Conservation (phyloP, 805 yeast genomes). For the Diddensiella transvaalensis region DNA sequence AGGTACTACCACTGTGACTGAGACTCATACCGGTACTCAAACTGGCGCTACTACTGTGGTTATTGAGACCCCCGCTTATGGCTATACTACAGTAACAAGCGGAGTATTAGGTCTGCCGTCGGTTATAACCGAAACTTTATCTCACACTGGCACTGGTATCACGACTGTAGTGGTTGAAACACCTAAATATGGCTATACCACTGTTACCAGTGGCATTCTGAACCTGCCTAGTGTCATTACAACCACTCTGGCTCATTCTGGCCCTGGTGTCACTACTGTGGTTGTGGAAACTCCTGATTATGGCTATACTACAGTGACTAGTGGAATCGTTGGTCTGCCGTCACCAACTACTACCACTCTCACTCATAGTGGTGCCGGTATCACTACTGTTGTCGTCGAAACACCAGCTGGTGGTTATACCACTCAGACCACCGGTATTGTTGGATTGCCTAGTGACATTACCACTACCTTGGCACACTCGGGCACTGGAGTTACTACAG, state of each 20-base stretch:
- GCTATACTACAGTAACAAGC: constrained; percentile 4
- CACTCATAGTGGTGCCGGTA: not conserved
- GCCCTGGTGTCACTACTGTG: constrained; percentile 8
- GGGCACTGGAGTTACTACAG: constrained; percentile 1
- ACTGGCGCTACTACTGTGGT: constrained; percentile 1
- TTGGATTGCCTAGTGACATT: not conserved
- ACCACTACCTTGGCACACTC: not conserved
- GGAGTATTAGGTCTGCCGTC: constrained; percentile 6
- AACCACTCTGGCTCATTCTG: not conserved
- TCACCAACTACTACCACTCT: not conserved
- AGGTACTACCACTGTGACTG: constrained; percentile 2
- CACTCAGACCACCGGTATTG: not conserved
- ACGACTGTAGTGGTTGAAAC: constrained; percentile 4
- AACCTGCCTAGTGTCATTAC: not conserved
- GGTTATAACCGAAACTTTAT: not conserved
- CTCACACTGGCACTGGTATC: not conserved
- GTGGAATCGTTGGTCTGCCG: not conserved
- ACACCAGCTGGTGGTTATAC: constrained; percentile 2
- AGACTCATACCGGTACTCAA: not conserved
- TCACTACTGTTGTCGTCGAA: constrained; percentile 2
- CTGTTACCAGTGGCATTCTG: constrained; percentile 1
- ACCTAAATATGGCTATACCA: not conserved
- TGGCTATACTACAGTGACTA: constrained; percentile 9
- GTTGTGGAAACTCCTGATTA: constrained; percentile 5
- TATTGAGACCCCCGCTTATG: constrained; percentile 1